These are phyloP conservation scores for Ophiocordyceps sinensis DNA, from an alignment of 2,329 filamentous ascomycete genomes.

Conservation along the genomic window DNA sequence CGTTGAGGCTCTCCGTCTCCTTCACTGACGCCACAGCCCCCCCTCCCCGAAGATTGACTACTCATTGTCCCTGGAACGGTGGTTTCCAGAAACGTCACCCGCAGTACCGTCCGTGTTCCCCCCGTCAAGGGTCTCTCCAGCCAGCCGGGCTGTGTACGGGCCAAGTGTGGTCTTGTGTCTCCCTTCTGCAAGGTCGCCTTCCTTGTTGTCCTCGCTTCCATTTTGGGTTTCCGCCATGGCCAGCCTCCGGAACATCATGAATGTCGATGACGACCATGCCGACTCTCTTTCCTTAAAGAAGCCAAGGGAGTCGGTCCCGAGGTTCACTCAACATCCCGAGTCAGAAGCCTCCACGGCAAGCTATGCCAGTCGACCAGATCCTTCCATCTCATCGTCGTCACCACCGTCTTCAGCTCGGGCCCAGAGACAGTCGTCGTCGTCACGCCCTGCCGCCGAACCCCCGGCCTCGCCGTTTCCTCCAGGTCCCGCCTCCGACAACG, in stretches of 20 bases:
- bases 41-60: conserved; percentile 2
- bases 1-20: conserved; percentile 2
- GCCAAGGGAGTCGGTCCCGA: conserved; percentile 24
- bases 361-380: conserved; percentile 24
- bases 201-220: conserved; percentile 18
- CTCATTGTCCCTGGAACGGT: conserved; percentile 11
- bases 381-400: conserved; percentile 14
- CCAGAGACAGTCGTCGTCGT: conserved; percentile 19
- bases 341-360: conserved; percentile 21
- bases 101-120: conserved; percentile 11
- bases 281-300: conserved; percentile 30
- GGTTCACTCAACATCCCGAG: conserved; percentile 12
- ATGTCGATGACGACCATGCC: conserved; percentile 33
- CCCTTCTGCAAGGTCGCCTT: conserved; percentile 10
- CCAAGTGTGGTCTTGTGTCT: conserved; percentile 25
- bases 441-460: conserved; percentile 11
- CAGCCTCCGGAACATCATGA: conserved; percentile 43
- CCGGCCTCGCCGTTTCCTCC: conserved; percentile 11
- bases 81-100: conserved; percentile 17
- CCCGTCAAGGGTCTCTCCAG: conserved; percentile 14
- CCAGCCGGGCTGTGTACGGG: conserved; percentile 28
- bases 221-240: conserved; percentile 33
- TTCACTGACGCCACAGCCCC: conserved; percentile 9
- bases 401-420: conserved; percentile 16
- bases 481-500: conserved; percentile 10